A percentile compares a stretch with the other conserved stretches of the same genome.
Evolutionary conservation across 2,329 filamentous ascomycete species (phyloP).

Genomic region (Mollisia scopiformis): DNA sequence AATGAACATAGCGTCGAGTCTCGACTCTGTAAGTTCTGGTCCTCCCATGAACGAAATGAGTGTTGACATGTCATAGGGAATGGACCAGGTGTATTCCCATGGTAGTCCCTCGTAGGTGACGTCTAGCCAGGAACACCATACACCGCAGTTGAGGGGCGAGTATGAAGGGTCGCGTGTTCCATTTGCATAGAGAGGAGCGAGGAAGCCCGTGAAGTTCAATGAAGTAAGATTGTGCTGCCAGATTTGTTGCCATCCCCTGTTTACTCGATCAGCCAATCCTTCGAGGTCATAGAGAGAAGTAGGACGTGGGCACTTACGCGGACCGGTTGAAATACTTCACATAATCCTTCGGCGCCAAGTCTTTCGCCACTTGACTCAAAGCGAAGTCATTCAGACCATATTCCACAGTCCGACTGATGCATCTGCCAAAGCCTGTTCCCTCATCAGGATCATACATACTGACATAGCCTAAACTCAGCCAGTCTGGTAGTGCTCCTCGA

Average conservation of each 20-base stretch:
- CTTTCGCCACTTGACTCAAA: conserved; percentile 63
- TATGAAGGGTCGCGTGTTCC: conserved; percentile 53
- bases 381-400: conserved; percentile 80
- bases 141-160: conserved; percentile 53
- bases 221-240: conserved; percentile 55
- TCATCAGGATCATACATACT: conserved; percentile 68
- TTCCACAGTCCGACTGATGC: conserved; percentile 73
- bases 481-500: conserved; percentile 70
- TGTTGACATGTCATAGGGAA: conserved; percentile 54
- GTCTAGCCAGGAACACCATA: conserved; percentile 57
- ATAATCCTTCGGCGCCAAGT: conserved; percentile 56
- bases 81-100: conserved; percentile 64
- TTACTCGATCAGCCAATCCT: conserved; percentile 43
- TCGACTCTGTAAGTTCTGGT: conserved; percentile 55
- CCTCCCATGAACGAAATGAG: conserved; percentile 66
- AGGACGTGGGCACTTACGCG: conserved; percentile 71
- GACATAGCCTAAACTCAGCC: conserved; percentile 73
- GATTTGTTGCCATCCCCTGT: conserved; percentile 67
- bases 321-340: conserved; percentile 60
- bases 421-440: conserved; percentile 68
- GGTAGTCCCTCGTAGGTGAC: conserved; percentile 73
- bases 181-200: conserved; percentile 70
- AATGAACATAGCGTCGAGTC: conserved; percentile 65
- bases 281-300: conserved; percentile 54
- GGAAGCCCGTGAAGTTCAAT: conserved; percentile 64